A percentile compares a stretch with the other conserved stretches of the same genome.
Evolutionary conservation across 2,329 filamentous ascomycete species (phyloP).

Genomic region (Samsoniella hepiali): DNA sequence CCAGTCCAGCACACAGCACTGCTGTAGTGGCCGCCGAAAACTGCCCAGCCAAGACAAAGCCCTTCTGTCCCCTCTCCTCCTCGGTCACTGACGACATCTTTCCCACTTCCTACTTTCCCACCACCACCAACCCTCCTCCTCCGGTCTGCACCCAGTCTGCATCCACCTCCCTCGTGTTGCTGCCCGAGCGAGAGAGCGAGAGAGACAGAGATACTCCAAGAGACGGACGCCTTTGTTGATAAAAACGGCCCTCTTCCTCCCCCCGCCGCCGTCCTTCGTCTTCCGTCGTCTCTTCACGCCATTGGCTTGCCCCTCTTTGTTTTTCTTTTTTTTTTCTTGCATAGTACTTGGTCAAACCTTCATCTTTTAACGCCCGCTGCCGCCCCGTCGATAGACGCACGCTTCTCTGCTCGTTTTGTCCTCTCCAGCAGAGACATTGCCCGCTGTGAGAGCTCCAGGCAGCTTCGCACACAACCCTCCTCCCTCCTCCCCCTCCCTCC

Average conservation of each 20-base stretch:
- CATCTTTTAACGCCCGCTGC: not conserved
- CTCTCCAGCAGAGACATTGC: not conserved
- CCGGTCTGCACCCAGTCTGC: slow-evolving; percentile 3
- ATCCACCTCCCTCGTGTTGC: slow-evolving; percentile 13
- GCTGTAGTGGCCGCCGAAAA: too few species aligned
- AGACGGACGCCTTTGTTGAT: not conserved
- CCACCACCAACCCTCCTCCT: slow-evolving; percentile 13
- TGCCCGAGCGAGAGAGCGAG: slow-evolving; percentile 6
- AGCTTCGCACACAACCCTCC: not conserved
- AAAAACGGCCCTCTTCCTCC: not conserved
- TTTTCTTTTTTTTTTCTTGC: slow-evolving; percentile 9
- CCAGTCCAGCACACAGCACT: not conserved
- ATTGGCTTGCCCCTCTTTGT: slow-evolving; percentile 16
- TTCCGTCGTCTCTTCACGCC: not conserved
- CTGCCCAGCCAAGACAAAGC: not conserved
- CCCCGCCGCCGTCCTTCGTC: not conserved
- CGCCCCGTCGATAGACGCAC: not conserved
- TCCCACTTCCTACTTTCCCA: slow-evolving; percentile 27
- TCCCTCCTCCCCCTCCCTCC: not conserved
- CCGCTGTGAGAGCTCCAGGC: not conserved
- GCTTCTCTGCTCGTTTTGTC: not conserved
- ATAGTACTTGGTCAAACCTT: not conserved
- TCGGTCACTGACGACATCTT: slow-evolving; percentile 38
- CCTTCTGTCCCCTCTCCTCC: slow-evolving; percentile 20
- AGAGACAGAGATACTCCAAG: not conserved